Evolutionary conservation across 75 land plant genomes (phyloP), one percentile per base, ranked within the genome.

Genomic region (Pinus tabuliformis): DNA sequence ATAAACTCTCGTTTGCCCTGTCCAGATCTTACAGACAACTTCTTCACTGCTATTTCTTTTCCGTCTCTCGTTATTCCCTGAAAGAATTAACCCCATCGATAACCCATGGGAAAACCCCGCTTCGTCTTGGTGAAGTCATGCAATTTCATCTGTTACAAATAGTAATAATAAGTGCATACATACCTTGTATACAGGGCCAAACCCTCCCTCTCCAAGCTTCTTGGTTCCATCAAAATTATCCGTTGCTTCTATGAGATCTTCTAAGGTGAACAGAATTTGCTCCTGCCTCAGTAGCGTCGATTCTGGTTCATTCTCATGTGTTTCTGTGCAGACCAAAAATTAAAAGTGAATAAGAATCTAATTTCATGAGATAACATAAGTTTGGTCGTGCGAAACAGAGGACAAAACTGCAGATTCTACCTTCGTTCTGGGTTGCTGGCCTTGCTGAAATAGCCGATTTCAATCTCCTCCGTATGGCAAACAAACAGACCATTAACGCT

Each of bases 1-100:
- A 83, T 65, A 65, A 83, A 83, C 30, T 83, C 84, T 22, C 42
- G 18, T 13, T 56, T 74, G 14, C 85, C 83, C 80, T 80, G 85
- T 21, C 45, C 56, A 22, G 85, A 83, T 15, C 49, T 66, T 15
- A 17, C 20, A 16, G 83, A 71, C 30, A 80, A 62, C 58, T 72
- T 60, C 62, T 83, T 83, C 74, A 83, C 78, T 52, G 84, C 83
- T 58, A 83, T 77, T 18, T 70, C 72, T 3, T 36, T 60, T 1
- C 83, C 83, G 30, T 80, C 78, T 61, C 36, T 28, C 0, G 75
- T 62, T 49, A 17, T 70, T 14, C 84, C 84, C 82, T 82, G 64
- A 22, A 8, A 45, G 4, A 71, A 15, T 8, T 5, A 20, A 6
- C 6, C 21, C 62, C 21, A 20, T 18, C 6, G 11, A 60, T 6